Evolutionary conservation across 2,329 filamentous ascomycete genomes (phyloP).

Genomic region (Phyllosticta paracitricarpa): DNA sequence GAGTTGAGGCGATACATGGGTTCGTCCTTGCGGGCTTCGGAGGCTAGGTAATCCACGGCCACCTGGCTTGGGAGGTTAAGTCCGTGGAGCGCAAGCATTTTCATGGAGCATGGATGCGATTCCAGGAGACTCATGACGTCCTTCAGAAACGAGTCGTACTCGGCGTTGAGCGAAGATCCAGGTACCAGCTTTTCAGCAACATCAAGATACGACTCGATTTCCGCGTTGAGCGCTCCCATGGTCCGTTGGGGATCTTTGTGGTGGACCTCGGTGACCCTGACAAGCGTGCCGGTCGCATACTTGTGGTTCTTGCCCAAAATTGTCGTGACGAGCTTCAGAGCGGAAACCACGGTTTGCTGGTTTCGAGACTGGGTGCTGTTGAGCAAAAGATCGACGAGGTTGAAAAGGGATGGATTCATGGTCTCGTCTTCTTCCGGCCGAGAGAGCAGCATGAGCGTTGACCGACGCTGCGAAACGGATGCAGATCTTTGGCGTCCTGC

Average conservation of each 20-base stretch:
- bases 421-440: constrained; percentile 69
- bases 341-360: constrained; percentile 80
- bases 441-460: constrained; percentile 78
- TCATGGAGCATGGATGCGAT: constrained; percentile 62
- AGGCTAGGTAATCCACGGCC: constrained; percentile 37
- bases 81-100: constrained; percentile 54
- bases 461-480: constrained; percentile 67
- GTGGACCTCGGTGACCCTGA: constrained; percentile 54
- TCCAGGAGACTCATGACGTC: constrained; percentile 62
- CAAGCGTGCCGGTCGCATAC: constrained; percentile 69
- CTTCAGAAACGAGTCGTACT: constrained; percentile 61
- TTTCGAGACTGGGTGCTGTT: constrained; percentile 78
- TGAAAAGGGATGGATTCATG: constrained; percentile 80
- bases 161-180: constrained; percentile 59
- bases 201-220: constrained; percentile 61
- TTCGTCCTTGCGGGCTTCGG: constrained; percentile 48
- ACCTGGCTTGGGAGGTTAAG: constrained; percentile 40
- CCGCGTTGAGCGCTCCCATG: constrained; percentile 63
- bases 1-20: constrained; percentile 50
- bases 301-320: constrained; percentile 80
- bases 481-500: constrained; percentile 28
- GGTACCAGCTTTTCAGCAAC: constrained; percentile 60
- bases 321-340: constrained; percentile 74
- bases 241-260: constrained; percentile 51
- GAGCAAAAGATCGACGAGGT: constrained; percentile 80